These are phyloP conservation scores for Vicia faba DNA, from an alignment of 306 rosid genomes.

Conservation along the genomic window DNA sequence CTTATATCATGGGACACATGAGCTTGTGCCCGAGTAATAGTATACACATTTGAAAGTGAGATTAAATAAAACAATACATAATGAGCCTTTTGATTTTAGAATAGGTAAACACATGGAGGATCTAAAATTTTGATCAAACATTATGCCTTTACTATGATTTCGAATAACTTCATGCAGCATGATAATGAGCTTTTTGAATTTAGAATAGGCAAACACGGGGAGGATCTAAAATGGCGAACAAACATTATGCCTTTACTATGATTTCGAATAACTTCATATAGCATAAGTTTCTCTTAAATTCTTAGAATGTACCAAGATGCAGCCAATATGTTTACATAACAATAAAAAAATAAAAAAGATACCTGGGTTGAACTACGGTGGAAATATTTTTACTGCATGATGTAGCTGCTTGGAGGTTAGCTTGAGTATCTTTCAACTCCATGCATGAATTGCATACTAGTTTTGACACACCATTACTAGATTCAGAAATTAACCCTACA, in stretches of 20 bases:
- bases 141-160: background rate
- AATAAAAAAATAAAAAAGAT: background rate
- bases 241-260: background rate
- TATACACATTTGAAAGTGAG: background rate
- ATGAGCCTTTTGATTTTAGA: background rate
- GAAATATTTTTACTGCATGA: slow-evolving; percentile 29
- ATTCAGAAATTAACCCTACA: slow-evolving; percentile 44
- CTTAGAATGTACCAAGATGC: background rate
- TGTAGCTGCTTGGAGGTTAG: slow-evolving; percentile 7
- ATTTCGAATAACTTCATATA: background rate
- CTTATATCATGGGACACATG: background rate
- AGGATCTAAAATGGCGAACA: background rate
- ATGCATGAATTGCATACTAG: slow-evolving; percentile 66
- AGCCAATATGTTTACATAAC: slow-evolving; percentile 2
- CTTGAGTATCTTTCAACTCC: slow-evolving; percentile 45
- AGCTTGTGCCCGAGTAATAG: background rate
- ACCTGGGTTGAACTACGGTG: slow-evolving; percentile 37
- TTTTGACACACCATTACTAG: slow-evolving; percentile 44
- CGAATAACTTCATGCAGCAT: background rate
- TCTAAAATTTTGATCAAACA: background rate
- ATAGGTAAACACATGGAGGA: background rate
- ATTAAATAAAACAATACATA: background rate
- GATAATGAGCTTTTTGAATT: background rate
- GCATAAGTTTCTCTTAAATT: slow-evolving; percentile 6
- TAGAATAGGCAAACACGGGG: background rate